phyloP scores from a whole-genome alignment of 306 rosid genomes.

The Senna siamea region DNA sequence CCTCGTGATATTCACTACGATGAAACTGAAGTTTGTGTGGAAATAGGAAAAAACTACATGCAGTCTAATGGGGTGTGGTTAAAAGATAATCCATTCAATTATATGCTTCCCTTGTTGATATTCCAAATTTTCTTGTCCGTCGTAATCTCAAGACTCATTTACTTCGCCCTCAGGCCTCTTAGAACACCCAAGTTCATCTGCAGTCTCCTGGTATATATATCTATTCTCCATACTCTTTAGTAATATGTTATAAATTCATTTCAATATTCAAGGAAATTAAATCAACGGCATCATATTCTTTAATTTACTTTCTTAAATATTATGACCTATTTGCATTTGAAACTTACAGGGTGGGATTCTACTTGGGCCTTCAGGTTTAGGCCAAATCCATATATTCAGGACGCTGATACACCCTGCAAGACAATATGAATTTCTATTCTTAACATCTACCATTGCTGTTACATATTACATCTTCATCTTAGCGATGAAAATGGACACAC shows the following conservation, averaged over 20 bases:
- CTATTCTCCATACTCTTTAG: too few relatives aligned
- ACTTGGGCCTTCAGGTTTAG: not conserved
- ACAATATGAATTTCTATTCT: not conserved
- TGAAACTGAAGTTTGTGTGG: not conserved
- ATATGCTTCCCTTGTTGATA: not conserved
- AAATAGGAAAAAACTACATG: not conserved
- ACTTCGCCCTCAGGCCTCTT: not conserved
- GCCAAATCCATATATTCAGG: not conserved
- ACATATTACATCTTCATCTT: constrained; percentile 20
- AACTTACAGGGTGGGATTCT: not conserved
- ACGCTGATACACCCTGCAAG: not conserved
- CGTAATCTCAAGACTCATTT: not conserved
- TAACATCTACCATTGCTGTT: not conserved
- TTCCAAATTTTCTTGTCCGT: not conserved
- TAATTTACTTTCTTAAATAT: too few relatives aligned
- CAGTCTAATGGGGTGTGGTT: not conserved
- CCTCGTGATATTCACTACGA: not conserved
- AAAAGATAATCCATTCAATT: not conserved
- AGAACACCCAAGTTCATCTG: not conserved
- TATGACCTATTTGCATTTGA: too few relatives aligned
- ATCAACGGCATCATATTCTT: too few relatives aligned
- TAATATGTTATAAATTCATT: too few relatives aligned
- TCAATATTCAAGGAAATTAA: too few relatives aligned
- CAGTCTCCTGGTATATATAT: not conserved
- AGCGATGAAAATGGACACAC: constrained; percentile 25